These are phyloP conservation scores for Neckera pumila DNA, from an alignment of 225 moss, liverwort and hornwort species.

Conservation along the genomic window DNA sequence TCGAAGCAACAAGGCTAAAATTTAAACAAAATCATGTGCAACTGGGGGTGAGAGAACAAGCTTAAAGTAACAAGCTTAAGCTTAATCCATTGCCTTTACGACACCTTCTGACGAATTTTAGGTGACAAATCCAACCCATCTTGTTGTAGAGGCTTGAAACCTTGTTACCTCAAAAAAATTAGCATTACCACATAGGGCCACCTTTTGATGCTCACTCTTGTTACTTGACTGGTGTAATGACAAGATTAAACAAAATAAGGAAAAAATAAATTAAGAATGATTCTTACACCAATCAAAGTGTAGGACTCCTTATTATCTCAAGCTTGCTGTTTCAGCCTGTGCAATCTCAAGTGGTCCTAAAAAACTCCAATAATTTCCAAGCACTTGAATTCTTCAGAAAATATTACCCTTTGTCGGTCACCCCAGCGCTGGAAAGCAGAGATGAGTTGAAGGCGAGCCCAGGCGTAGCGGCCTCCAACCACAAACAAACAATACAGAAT, in stretches of 20 bases:
- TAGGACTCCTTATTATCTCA: neutral
- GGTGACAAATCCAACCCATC: neutral
- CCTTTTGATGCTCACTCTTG: neutral
- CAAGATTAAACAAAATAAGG: neutral
- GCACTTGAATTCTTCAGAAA: neutral
- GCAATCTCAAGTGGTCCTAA: neutral
- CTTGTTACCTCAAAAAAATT: neutral
- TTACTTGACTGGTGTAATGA: neutral
- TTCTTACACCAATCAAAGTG: neutral
- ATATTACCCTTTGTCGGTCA: constrained; percentile 65
- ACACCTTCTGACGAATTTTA: neutral
- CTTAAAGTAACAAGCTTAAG: neutral
- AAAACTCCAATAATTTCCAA: neutral
- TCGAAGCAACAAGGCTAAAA: neutral
- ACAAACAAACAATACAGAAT: constrained; percentile 73
- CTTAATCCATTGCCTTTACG: neutral
- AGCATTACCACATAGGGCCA: neutral
- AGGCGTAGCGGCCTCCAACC: constrained; percentile 90
- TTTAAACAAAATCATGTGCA: neutral
- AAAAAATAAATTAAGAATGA: neutral
- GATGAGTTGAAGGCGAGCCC: constrained; percentile 91
- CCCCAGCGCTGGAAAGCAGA: constrained; percentile 99
- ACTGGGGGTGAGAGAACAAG: neutral
- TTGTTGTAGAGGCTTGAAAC: neutral
- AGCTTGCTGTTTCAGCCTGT: neutral